Evolutionary conservation across 257 asterid species (phyloP).

Genomic region (Sherardia arvensis): DNA sequence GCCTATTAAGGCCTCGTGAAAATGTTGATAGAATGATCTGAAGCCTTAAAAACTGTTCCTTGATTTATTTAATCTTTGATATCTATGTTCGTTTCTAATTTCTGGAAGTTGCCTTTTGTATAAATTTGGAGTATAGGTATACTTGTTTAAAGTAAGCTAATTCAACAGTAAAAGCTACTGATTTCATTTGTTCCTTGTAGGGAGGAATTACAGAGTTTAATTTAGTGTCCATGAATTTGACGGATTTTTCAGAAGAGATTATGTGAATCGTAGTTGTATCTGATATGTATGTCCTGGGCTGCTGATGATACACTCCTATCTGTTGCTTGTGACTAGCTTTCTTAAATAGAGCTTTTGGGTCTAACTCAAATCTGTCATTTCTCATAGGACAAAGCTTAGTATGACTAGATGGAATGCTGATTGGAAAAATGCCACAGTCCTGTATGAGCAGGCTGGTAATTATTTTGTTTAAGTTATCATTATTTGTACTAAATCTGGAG

Average conservation of each 20-base stretch:
- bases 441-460: slow-evolving; percentile 95
- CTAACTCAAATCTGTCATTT: not conserved
- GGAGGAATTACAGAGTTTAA: not conserved
- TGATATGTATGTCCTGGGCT: not conserved
- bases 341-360: not conserved
- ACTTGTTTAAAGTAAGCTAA: not conserved
- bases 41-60: not conserved
- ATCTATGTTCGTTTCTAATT: not conserved
- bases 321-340: not conserved
- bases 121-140: not conserved
- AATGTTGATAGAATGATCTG: not conserved
- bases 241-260: not conserved
- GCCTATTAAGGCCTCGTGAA: not conserved
- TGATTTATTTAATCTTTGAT: not conserved
- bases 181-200: not conserved
- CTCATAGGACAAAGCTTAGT: slow-evolving; percentile 71
- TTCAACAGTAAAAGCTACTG: not conserved
- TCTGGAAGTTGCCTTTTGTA: not conserved
- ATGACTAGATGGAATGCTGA: slow-evolving; percentile 93
- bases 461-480: not conserved
- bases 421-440: slow-evolving; percentile 82
- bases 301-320: not conserved
- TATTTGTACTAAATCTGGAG: not conserved
- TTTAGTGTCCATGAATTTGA: not conserved
- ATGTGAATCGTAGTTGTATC: not conserved